Base-by-base conservation (phyloP, 2,329 filamentous ascomycete genomes). In the Epicoccum sorghinum region DNA sequence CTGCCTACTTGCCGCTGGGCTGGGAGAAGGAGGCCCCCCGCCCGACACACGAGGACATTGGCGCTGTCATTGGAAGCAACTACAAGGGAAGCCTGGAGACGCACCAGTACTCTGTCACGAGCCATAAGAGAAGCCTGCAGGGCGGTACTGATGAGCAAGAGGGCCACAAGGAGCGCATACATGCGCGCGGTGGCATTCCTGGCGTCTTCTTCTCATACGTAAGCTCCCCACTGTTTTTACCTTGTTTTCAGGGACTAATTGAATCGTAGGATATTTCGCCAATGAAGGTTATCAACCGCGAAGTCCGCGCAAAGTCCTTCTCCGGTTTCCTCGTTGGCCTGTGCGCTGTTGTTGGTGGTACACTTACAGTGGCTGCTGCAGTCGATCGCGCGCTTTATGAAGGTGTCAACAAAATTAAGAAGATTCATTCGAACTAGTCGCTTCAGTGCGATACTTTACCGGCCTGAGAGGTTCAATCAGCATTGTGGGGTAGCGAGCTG, bases 261-360 rank as follows among this genome's bases (percentile, higher is more conserved):
- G n/a, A 6, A 12, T n/a, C 24, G 27, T 52, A 93, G 89, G 95
- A 99, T 68, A 99, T 99, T 75, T 98, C 93, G 2, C 95, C 95
- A 4, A 99, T 99, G 95, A 99, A 98, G 80, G 93, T 99, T 57
- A 89, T 99, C 78, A 99, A 99, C 80, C 89, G 93, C 50, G 96
- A 99, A 79, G 89, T 90, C 63, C 86, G 91, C 41, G 82, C 88
- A 57, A 98, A 98, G 82, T 89, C 89, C 4, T 96, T 99, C 74
- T 86, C 91, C 0, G 90, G 90, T 14, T 99, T 99, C 81, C 77
- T 99, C 54, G 93, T 95, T 1, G 95, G 95, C 42, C 86, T 99
- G 18, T 99, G 95, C 75, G 93, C 93, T 33, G 89, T 98, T 57
- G 88, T 99, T 45, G 95, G 95, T 58, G 95, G 95, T 64, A 99